A percentile compares a stretch with the other conserved stretches of the same genome.
Evolutionary conservation across 495 filamentous ascomycete genomes (phyloP).

Genomic region (Neurospora sp.): DNA sequence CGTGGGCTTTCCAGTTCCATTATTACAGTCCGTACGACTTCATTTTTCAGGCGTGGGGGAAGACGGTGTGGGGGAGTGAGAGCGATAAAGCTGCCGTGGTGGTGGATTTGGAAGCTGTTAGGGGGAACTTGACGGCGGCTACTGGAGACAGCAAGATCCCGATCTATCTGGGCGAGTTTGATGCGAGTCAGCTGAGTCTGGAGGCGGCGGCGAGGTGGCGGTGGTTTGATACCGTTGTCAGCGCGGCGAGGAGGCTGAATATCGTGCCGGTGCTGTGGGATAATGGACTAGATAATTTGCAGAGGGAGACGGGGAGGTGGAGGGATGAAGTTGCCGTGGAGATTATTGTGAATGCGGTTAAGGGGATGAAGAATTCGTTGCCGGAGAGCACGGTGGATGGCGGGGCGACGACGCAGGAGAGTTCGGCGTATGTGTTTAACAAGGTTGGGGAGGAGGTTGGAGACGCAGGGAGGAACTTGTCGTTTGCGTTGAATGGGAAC

Average conservation of each 20-base stretch:
- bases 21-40: slow-evolving; percentile 53
- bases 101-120: slow-evolving; percentile 41
- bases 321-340: slow-evolving; percentile 38
- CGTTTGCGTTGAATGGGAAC: slow-evolving; percentile 47
- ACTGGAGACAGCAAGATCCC: slow-evolving; percentile 21
- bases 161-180: slow-evolving; percentile 50
- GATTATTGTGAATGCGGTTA: slow-evolving; percentile 36
- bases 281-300: slow-evolving; percentile 41
- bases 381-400: slow-evolving; percentile 43
- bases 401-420: slow-evolving; percentile 32
- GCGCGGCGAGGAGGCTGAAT: slow-evolving; percentile 33
- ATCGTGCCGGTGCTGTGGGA: slow-evolving; percentile 48
- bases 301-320: slow-evolving; percentile 38
- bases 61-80: slow-evolving; percentile 50
- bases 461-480: slow-evolving; percentile 22
- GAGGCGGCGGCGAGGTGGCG: slow-evolving; percentile 50
- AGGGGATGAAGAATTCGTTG: slow-evolving; percentile 39
- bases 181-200: slow-evolving; percentile 34
- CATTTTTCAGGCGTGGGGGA: slow-evolving; percentile 45
- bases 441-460: slow-evolving; percentile 36
- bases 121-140: slow-evolving; percentile 40
- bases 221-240: slow-evolving; percentile 46
- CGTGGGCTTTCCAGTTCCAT: slow-evolving; percentile 54
- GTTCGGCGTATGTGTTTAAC: slow-evolving; percentile 47
- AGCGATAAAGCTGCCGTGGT: slow-evolving; percentile 40